Percentiles rank a stretch among this genome's conserved stretches.
Evolutionary conservation across 2,329 filamentous ascomycete genomes (phyloP).

Genomic region (Tympanopsis confertula): DNA sequence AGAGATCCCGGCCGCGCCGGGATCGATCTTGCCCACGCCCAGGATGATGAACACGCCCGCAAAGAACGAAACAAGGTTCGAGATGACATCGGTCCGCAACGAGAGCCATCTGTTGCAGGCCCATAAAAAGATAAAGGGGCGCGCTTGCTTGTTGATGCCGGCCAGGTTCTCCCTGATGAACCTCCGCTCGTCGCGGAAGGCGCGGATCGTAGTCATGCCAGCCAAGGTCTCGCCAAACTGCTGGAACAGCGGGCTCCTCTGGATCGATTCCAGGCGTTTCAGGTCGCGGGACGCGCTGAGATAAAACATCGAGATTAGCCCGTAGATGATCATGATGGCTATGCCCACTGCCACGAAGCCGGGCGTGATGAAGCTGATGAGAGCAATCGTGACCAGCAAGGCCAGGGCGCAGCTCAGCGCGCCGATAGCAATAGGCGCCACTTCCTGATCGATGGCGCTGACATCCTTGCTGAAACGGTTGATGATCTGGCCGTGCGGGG

Average conservation of each 20-base stretch:
- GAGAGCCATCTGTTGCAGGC: slow-evolving; percentile 93
- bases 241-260: slow-evolving; percentile 89
- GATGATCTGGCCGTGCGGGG: slow-evolving; percentile 89
- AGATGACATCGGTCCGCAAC: slow-evolving; percentile 80
- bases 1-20: slow-evolving; percentile 84
- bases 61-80: slow-evolving; percentile 86
- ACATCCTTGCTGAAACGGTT: slow-evolving; percentile 98
- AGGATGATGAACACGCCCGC: slow-evolving; percentile 82
- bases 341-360: slow-evolving; percentile 77
- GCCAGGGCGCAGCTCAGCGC: slow-evolving; percentile 53
- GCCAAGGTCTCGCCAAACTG: slow-evolving; percentile 93
- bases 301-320: slow-evolving; percentile 76
- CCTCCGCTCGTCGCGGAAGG: slow-evolving; percentile 84
- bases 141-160: slow-evolving; percentile 79
- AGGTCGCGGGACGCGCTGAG: slow-evolving; percentile 86
- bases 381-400: slow-evolving; percentile 71
- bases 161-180: slow-evolving; percentile 86
- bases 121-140: slow-evolving; percentile 94
- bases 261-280: slow-evolving; percentile 87
- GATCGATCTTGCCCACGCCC: slow-evolving; percentile 72
- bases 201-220: slow-evolving; percentile 91
- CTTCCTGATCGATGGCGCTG: slow-evolving; percentile 88
- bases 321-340: slow-evolving; percentile 76
- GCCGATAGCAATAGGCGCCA: slow-evolving; percentile 79
- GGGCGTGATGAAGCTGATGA: slow-evolving; percentile 83